Base-by-base conservation (phyloP, 768 basidiomycete species). In the Russula vinacea region DNA sequence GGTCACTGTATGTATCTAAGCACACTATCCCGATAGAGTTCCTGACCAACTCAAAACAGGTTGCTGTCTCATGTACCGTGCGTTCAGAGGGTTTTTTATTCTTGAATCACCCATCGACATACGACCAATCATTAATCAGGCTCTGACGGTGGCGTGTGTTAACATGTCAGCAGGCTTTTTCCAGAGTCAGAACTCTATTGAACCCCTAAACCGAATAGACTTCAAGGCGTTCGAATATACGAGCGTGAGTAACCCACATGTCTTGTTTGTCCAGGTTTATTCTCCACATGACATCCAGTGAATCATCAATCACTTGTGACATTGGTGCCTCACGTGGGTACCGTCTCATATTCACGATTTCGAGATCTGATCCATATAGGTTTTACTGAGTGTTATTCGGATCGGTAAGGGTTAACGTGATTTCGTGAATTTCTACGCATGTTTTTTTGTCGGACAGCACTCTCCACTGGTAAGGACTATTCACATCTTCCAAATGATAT, bases 211-310 rank as follows among this genome's bases (percentile, higher is more conserved):
- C 32, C 19, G 29, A 14, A 32, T 26, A 58, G 56, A 42, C 56
- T 58, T 33, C 56, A 58, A 47, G 56, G 42, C 13, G 56, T 58
- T 32, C 56, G 56, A 16, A 58, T 58, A 45, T 58, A 47, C 32
- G 56, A 47, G 44, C 44, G 56, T 58, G 56, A 58, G 56, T 29
- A 37, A 58, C 11, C 19, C 22, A 22, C 29, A 10, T 47, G 10
- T 33, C 56, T 42, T 47, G 10, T 29, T 52, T 14, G 44, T 32
- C 56, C 10, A n/a, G 7, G 14, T 58, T 16, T 1, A n/a, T 9
- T 33, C 17, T 32, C 4, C 10, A 14, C 44, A 26, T 22, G 14
- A 13, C 44, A 17, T 22, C 14, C 44, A 58, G 56, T 58, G 3
- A 47, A 33, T 26, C 40, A 58, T 47, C 56, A 19, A 13, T 40